Evolutionary conservation across 1,139 yeast genomes (phyloP).

Genomic region (Magnusiomyces suaveolens): DNA sequence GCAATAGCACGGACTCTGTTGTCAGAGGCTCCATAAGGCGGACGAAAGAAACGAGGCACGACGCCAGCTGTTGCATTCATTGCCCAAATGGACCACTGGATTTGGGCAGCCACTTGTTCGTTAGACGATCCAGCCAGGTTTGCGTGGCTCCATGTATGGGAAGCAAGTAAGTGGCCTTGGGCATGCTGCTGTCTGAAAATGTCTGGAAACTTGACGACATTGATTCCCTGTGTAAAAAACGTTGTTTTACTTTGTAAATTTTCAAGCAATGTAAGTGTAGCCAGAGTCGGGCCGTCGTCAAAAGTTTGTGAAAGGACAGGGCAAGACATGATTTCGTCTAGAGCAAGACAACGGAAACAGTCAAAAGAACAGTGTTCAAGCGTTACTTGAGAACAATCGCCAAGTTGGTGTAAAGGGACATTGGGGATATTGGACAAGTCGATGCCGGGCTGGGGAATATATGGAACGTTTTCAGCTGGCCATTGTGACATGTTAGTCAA

Average conservation of each 20-base stretch:
- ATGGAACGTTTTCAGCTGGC: conserved; percentile 86
- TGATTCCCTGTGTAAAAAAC: conserved; percentile 76
- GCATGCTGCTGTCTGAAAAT: conserved; percentile 48
- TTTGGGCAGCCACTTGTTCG: conserved; percentile 76
- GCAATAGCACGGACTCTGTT: conserved; percentile 72
- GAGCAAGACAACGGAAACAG: conserved; percentile 66
- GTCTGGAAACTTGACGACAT: conserved; percentile 67
- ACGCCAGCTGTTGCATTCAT: conserved; percentile 90
- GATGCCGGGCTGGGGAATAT: conserved; percentile 66
- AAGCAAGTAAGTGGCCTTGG: conserved; percentile 70
- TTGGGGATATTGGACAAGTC: conserved; percentile 45
- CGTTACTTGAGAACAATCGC: conserved; percentile 45
- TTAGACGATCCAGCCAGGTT: conserved; percentile 68
- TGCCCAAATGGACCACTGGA: conserved; percentile 96
- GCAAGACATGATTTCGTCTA: conserved; percentile 71
- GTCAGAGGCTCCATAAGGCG: conserved; percentile 93
- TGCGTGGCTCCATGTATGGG: conserved; percentile 91
- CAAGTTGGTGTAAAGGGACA: conserved; percentile 45
- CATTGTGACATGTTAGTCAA: conserved; percentile 65
- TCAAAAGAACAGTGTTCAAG: conserved; percentile 69
- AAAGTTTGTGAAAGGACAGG: conserved; percentile 68
- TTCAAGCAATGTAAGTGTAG: conserved; percentile 51
- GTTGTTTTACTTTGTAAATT: conserved; percentile 51
- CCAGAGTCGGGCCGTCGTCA: conserved; percentile 87
- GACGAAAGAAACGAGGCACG: conserved; percentile 88